Evolutionary conservation across 805 yeast genomes (phyloP), one percentile per base, ranked within the genome.

Genomic region (Spathaspora passalidarum): DNA sequence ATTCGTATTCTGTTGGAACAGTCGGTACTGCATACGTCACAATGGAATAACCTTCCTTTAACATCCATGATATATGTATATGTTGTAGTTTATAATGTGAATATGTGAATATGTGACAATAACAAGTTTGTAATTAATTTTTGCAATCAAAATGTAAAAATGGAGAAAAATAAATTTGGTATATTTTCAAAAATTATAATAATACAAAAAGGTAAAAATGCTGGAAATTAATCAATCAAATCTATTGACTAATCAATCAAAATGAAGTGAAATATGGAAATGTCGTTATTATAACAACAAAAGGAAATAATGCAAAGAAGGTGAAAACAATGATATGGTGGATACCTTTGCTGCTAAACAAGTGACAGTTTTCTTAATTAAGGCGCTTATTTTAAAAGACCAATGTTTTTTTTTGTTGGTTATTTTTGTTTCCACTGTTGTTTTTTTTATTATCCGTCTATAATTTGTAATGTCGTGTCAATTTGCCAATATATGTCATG

Each of bases 21-120:
- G 64, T 94, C 99, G 1, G 96, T 78, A n/a, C 96, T 84, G 62
- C 99, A 94, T 10, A 89, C 89, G 66, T 94, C 99, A 68, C 99
- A 94, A 61, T 89, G 96, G 63, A 80, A 89, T 57, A 69, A 60
- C 47, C 66, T 59, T 45, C 66, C 63, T 49, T 69, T 69, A 36
- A 56, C 45, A 42, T 71, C 76, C 75, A 72, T 71, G 19, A 14
- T 48, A n/a, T 18, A 29, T 14, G 18, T 18, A 9, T 17, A 18
- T 10, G 5, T 35, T 35, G 4, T 35, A 17, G n/a, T n/a, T 5
- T 32, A 22, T 38, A 17, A 36, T 36, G 23, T 36, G 17, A 4
- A 13, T 13, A 16, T 36, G 6, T 7, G 4, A 16, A 2, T 16
- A 16, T 26, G 25, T 32, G 25, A 13, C 38, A 18, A 19, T 41